These are phyloP conservation scores for Xeromyces bisporus DNA, from an alignment of 495 filamentous ascomycete species.

Conservation along the genomic window DNA sequence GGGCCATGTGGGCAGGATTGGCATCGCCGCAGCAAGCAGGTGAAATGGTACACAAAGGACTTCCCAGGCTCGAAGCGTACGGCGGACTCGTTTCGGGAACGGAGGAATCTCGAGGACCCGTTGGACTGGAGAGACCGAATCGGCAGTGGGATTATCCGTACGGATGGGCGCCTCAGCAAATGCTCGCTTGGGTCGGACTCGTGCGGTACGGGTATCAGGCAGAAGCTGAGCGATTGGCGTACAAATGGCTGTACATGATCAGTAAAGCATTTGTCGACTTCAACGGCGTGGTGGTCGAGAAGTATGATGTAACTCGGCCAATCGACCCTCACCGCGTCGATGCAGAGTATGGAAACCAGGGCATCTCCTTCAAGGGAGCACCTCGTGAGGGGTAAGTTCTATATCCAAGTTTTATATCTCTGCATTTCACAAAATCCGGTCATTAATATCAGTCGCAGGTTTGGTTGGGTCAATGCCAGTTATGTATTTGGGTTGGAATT, in stretches of 20 bases:
- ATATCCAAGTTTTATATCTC: conserved; percentile 1
- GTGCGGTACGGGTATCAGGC: conserved; percentile 79
- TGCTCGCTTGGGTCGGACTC: conserved; percentile 88
- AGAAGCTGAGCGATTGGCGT: conserved; percentile 72
- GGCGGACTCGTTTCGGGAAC: conserved; percentile 87
- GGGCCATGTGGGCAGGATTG: conserved; percentile 89
- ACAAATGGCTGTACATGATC: conserved; percentile 96
- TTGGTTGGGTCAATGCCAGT: conserved; percentile 97
- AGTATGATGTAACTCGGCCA: conserved; percentile 86
- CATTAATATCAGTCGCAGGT: conserved; percentile 37
- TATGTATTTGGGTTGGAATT: conserved; percentile 81
- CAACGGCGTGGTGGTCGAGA: conserved; percentile 94
- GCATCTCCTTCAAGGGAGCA: conserved; percentile 81
- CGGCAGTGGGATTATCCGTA: conserved; percentile 97
- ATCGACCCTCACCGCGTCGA: conserved; percentile 83
- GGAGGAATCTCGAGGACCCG: conserved; percentile 61
- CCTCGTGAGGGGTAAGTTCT: conserved; percentile 78
- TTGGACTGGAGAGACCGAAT: conserved; percentile 72
- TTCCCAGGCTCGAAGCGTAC: conserved; percentile 72
- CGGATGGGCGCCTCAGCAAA: conserved; percentile 97
- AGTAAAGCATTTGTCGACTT: conserved; percentile 94
- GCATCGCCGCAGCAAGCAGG: conserved; percentile 64
- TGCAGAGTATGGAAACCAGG: conserved; percentile 96
- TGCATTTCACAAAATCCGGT: not conserved
- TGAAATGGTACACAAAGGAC: conserved; percentile 51